Evolutionary conservation across 257 asterid species (phyloP).

Genomic region (Linaria vulgaris): DNA sequence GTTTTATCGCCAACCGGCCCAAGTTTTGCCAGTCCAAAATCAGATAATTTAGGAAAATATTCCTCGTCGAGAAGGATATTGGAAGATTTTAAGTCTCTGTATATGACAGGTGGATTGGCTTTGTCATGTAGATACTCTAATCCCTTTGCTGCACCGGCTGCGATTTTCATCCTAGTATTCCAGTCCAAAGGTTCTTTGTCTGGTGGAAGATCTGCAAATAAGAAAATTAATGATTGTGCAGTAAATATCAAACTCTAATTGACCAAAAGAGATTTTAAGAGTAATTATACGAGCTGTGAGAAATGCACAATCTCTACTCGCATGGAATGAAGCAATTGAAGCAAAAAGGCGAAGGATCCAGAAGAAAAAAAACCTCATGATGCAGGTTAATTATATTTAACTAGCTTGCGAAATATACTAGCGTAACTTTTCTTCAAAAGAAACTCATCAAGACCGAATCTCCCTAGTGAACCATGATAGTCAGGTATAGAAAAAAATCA

Average conservation of each 20-base stretch:
- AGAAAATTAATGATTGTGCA: neutral
- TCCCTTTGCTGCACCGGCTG: slow-evolving; percentile 70
- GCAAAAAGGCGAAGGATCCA: no score
- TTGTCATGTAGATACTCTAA: slow-evolving; percentile 59
- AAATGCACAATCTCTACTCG: no score
- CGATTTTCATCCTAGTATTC: slow-evolving; percentile 62
- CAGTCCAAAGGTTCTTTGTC: slow-evolving; percentile 75
- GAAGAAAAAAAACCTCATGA: no score
- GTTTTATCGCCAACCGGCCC: slow-evolving; percentile 99
- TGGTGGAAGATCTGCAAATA: slow-evolving; percentile 62
- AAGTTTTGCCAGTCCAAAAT: slow-evolving; percentile 94
- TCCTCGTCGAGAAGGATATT: slow-evolving; percentile 94
- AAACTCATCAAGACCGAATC: neutral
- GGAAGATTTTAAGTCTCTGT: slow-evolving; percentile 88
- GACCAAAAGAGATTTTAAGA: no score
- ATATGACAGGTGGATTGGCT: slow-evolving; percentile 68
- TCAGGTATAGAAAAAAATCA: neutral
- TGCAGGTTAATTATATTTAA: no score
- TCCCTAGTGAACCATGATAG: neutral
- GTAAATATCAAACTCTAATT: no score
- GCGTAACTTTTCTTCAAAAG: no score
- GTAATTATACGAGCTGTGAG: no score
- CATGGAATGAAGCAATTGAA: no score
- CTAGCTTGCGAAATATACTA: no score
- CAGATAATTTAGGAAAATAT: slow-evolving; percentile 83